Conservation (phyloP, 2,329 filamentous ascomycete genomes). For the Fusarium domesticum region DNA sequence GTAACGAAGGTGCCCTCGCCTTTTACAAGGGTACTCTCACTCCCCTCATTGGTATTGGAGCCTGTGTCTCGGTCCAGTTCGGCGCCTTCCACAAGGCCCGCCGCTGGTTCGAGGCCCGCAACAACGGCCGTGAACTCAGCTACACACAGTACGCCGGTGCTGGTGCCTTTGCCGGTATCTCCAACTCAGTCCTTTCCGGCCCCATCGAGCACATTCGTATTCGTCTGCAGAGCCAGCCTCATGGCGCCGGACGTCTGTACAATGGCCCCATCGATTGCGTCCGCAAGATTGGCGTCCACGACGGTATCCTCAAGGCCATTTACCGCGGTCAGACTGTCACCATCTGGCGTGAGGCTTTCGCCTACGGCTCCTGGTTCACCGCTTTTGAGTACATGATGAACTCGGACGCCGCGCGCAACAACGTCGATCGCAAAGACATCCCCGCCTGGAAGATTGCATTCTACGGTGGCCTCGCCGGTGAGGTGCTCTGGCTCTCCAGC, state of each 20-base stretch:
- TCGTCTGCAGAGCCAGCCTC: slow-evolving; percentile 91
- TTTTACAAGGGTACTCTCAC: slow-evolving; percentile 99
- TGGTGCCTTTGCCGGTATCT: slow-evolving; percentile 87
- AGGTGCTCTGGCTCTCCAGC: slow-evolving; percentile 87
- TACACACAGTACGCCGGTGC: slow-evolving; percentile 87
- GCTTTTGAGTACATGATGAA: slow-evolving; percentile 98
- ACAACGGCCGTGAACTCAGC: slow-evolving; percentile 60
- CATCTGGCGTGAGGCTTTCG: slow-evolving; percentile 82
- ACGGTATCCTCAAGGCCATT: slow-evolving; percentile 66
- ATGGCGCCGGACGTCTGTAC: slow-evolving; percentile 77
- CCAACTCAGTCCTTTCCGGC: slow-evolving; percentile 82
- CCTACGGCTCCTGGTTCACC: slow-evolving; percentile 94
- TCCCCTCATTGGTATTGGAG: slow-evolving; percentile 90
- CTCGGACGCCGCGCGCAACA: slow-evolving; percentile 74
- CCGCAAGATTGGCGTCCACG: slow-evolving; percentile 67
- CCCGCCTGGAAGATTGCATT: slow-evolving; percentile 81
- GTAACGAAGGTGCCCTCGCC: slow-evolving; percentile 80
- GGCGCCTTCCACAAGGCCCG: slow-evolving; percentile 93
- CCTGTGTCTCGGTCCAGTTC: slow-evolving; percentile 98
- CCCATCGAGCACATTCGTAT: slow-evolving; percentile 98
- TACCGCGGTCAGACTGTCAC: slow-evolving; percentile 90
- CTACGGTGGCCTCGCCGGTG: slow-evolving; percentile 90
- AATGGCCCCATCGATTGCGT: slow-evolving; percentile 85
- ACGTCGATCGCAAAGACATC: slow-evolving; percentile 71
- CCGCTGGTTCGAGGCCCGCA: slow-evolving; percentile 76